Conservation (phyloP, 2,329 filamentous ascomycete genomes). For the Rasamsonia emersonii region DNA sequence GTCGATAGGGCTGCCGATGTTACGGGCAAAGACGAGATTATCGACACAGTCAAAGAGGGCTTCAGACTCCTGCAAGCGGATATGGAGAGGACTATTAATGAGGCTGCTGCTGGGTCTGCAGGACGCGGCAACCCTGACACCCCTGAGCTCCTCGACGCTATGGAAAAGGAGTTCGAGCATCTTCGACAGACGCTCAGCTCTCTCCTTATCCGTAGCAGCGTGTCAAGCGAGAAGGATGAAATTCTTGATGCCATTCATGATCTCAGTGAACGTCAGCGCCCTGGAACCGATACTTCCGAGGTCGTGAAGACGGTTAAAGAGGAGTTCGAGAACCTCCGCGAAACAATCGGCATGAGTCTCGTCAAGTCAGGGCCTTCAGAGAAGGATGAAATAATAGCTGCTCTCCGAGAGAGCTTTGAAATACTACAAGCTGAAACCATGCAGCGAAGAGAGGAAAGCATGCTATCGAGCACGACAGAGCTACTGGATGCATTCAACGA, state of each 20-base stretch:
- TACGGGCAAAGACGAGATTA: conserved; percentile 66
- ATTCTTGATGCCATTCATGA: conserved; percentile 54
- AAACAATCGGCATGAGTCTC: conserved; percentile 46
- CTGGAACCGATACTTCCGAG: conserved; percentile 23
- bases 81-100: conserved; percentile 44
- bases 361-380: conserved; percentile 40
- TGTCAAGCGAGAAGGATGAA: conserved; percentile 51
- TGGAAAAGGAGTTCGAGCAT: conserved; percentile 74
- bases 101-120: conserved; percentile 27
- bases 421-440: conserved; percentile 43
- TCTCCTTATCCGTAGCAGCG: conserved; percentile 53
- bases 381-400: conserved; percentile 58
- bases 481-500: conserved; percentile 55
- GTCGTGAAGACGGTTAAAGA: conserved; percentile 43
- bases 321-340: conserved; percentile 54
- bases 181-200: conserved; percentile 69
- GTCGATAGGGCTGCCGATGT: conserved; percentile 63
- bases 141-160: conserved; percentile 60
- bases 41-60: conserved; percentile 58
- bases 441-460: conserved; percentile 46
- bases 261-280: conserved; percentile 22
- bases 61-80: conserved; percentile 55
- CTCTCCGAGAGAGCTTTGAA: conserved; percentile 36
- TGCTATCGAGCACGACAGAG: conserved; percentile 47
- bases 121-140: conserved; percentile 45